Evolutionary conservation across 176 grass and related monocot species (phyloP), one percentile per base, ranked within the genome.

Genomic region (Phoenix dactylifera): DNA sequence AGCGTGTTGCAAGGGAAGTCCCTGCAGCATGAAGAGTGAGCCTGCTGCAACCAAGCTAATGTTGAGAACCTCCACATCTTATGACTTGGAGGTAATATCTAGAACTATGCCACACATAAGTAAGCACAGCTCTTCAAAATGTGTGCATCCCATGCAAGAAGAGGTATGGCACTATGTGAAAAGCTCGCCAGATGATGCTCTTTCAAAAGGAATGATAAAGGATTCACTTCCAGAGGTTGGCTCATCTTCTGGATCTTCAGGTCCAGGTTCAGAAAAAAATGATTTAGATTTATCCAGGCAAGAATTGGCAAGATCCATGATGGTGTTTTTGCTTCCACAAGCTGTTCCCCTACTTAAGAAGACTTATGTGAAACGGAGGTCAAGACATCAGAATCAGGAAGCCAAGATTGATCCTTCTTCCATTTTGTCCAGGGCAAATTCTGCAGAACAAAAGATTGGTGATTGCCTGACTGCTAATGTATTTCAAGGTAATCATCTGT

Each of bases 281-380:
- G 80, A 84, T 72, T 65, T 83, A 15, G 83, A 82, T 67, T 65
- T 74, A 57, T 64, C 75, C 53, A 77, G 77, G 64, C 76, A 75
- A 55, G 91, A 96, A 65, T 64, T 90, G 73, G 76, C 80, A 54
- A 80, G 66, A 39, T 90, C 80, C 79, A 96, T 90, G 83, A 74
- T 96, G 80, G 56, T 74, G 57, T 82, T 81, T 90, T 85, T 90
- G 72, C 86, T 90, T 76, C 91, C 86, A 49, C 74, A 89, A 85
- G 91, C 91, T 28, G 72, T 90, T 53, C 83, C 86, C 15, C 77
- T 96, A 85, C 74, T 89, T 53, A 76, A 83, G 62, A 86, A 83
- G 73, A 89, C 70, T 66, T 77, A 83, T 65, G 59, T 53, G 64
- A 77, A 48, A 69, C 86, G 55, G 58, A 95, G 78, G 25, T 50